Percentiles rank a stretch among this genome's conserved stretches.
These are phyloP conservation scores for Leptographium procerum DNA, from an alignment of 2,329 filamentous ascomycete species.

Conservation along the genomic window DNA sequence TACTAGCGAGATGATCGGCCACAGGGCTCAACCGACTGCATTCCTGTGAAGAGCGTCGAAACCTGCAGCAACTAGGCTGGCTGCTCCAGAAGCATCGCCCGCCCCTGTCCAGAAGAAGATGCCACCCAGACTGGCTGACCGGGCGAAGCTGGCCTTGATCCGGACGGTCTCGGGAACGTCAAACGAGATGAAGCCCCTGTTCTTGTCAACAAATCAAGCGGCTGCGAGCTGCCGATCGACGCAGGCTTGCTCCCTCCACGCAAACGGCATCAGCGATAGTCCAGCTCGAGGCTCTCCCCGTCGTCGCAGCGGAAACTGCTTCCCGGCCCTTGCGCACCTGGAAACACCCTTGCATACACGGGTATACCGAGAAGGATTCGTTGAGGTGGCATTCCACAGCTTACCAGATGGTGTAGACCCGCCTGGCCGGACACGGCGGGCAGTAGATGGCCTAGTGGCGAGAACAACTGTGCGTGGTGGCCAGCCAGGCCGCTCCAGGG, in stretches of 20 bases:
- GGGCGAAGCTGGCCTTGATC: slow-evolving; percentile 50
- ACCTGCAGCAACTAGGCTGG: slow-evolving; percentile 50
- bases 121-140: slow-evolving; percentile 42
- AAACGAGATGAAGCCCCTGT: slow-evolving; percentile 48
- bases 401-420: slow-evolving; percentile 41
- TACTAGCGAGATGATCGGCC: too few relatives aligned
- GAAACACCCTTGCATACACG: slow-evolving; percentile 51
- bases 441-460: slow-evolving; percentile 18
- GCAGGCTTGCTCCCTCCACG: slow-evolving; percentile 14
- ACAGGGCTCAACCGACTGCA: neutral
- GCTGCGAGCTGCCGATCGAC: slow-evolving; percentile 25
- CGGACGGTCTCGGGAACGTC: slow-evolving; percentile 50
- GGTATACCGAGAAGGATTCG: slow-evolving; percentile 55
- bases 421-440: slow-evolving; percentile 37
- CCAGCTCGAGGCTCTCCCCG: slow-evolving; percentile 37
- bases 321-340: too few relatives aligned
- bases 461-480: slow-evolving; percentile 52
- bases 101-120: slow-evolving; percentile 61
- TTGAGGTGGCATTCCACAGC: slow-evolving; percentile 39
- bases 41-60: slow-evolving; percentile 34
- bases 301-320: too few relatives aligned
- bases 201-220: slow-evolving; percentile 38
- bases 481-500: slow-evolving; percentile 49
- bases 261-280: slow-evolving; percentile 47
- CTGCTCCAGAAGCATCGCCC: slow-evolving; percentile 39